Evolutionary conservation across 805 yeast genomes (phyloP), one percentile per base, ranked within the genome.

Genomic region (Candida hispaniensis): DNA sequence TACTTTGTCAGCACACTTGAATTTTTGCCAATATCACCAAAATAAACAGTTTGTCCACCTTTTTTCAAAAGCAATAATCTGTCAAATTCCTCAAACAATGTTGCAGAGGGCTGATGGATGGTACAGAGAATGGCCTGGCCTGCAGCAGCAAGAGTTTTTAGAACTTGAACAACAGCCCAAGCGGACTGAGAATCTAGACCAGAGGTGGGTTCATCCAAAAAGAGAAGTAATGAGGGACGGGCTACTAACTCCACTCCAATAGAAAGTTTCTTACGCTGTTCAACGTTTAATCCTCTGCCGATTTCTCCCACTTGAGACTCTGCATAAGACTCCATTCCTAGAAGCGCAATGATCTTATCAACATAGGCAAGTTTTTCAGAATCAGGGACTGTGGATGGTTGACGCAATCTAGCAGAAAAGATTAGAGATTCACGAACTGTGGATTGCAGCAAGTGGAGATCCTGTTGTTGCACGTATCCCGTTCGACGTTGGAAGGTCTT

Each of bases 391-490:
- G 58, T 46, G n/a, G 58, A 52, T 9, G 83, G 79, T 55, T 75
- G 83, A 58, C 91, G 73, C 49, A 79, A 60, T 41, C 70, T 61
- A 14, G 88, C 88, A 28, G 83, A 70, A 55, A 79, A 79, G 34
- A 64, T 60, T 42, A 79, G 63, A 4, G 88, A 74, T 55, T 79
- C 91, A 45, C 85, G 69, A n/a, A 79, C 88, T 22, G 88, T 75
- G 11, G 75, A 60, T 28, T 74, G 70, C 19, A 70, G 66, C 51
- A 78, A 60, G 55, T 79, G 91, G 44, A 79, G 59, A 64, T 79
- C 88, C 51, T 77, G 85, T 57, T 79, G 91, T 56, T 79, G 83
- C 24, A 75, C 83, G 52, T 77, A 79, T 38, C 91, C 91, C 50
- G 80, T 78, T 4, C 79, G 67, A 52, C 86, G 68, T 54, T 75